A percentile compares a stretch with the other conserved stretches of the same genome.
phyloP scores from a whole-genome alignment of 2,329 filamentous ascomycete species.

The Neonectria ditissima region DNA sequence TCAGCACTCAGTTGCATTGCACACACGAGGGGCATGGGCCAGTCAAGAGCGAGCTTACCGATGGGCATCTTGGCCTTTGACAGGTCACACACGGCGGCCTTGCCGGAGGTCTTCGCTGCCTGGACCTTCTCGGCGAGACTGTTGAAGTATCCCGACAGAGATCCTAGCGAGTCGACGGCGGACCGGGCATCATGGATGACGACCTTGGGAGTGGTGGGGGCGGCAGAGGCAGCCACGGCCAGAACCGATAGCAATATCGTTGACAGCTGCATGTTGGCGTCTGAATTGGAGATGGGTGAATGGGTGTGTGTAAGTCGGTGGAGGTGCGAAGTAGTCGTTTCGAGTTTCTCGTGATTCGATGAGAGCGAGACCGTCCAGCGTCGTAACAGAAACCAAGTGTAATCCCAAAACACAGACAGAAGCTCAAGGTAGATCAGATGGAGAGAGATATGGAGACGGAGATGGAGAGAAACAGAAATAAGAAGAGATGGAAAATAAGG shows the following conservation, averaged over 20 bases:
- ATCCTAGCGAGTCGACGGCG: conserved; percentile 55
- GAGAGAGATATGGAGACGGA: conserved; percentile 25
- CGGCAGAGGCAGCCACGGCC: conserved; percentile 59
- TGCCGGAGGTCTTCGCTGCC: conserved; percentile 55
- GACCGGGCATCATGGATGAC: conserved; percentile 53
- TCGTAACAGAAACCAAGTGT: conserved; percentile 27
- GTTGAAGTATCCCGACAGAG: conserved; percentile 72
- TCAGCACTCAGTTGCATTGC: conserved; percentile 27
- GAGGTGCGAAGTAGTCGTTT: conserved; percentile 4
- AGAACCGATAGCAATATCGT: conserved; percentile 60
- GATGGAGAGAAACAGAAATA: conserved; percentile 39
- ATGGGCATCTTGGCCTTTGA: conserved; percentile 63
- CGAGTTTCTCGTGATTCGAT: conserved; percentile 26
- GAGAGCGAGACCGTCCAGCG: conserved; percentile 26
- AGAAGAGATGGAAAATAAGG: no score
- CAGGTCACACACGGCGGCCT: conserved; percentile 65
- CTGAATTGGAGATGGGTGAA: conserved; percentile 2
- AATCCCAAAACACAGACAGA: conserved; percentile 16
- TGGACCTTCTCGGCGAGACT: conserved; percentile 67
- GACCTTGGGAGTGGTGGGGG: conserved; percentile 55
- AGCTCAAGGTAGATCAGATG: conserved; percentile 27
- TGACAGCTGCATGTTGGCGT: conserved; percentile 62
- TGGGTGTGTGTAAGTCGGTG: conserved; percentile 9
- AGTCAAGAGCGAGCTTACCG: conserved; percentile 52
- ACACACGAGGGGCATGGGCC: no score